These are phyloP conservation scores for Lachancea dasiensis DNA, from an alignment of 805 yeast genomes.

Conservation along the genomic window DNA sequence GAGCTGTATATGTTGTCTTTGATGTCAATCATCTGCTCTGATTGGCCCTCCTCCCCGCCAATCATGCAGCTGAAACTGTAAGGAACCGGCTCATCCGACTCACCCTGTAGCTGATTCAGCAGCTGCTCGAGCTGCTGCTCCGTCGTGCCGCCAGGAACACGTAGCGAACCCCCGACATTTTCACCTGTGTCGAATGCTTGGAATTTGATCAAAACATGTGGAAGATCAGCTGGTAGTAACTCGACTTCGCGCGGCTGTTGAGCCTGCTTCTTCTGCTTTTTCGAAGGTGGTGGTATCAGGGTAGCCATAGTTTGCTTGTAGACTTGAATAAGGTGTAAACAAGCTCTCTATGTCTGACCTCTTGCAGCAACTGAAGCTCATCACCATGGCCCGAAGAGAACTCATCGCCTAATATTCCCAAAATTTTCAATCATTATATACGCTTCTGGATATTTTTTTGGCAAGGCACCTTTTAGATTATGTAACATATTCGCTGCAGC, in stretches of 20 bases:
- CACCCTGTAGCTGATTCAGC: slow-evolving; percentile 69
- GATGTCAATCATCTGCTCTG: slow-evolving; percentile 54
- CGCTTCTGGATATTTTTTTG: too few species aligned
- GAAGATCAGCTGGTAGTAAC: slow-evolving; percentile 68
- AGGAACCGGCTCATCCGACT: slow-evolving; percentile 79
- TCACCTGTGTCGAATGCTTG: slow-evolving; percentile 94
- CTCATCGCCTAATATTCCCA: slow-evolving; percentile 8
- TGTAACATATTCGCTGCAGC: too few species aligned
- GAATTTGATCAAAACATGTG: slow-evolving; percentile 81
- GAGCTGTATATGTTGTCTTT: slow-evolving; percentile 72
- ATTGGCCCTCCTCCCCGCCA: slow-evolving; percentile 35
- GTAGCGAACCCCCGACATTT: slow-evolving; percentile 69
- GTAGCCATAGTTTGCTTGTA: slow-evolving; percentile 63
- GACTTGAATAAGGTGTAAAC: background rate
- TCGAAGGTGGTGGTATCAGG: slow-evolving; percentile 86
- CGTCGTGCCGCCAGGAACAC: slow-evolving; percentile 86
- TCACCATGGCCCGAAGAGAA: background rate
- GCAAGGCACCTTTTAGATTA: too few species aligned
- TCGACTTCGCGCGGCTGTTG: slow-evolving; percentile 75
- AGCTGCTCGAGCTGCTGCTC: slow-evolving; percentile 85
- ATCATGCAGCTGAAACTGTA: slow-evolving; percentile 71
- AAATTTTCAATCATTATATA: slow-evolving; percentile 5
- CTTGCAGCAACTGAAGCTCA: too few species aligned
- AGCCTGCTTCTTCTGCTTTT: slow-evolving; percentile 77
- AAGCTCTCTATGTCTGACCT: background rate